Conservation (phyloP, 805 yeast species). For the Isabelozyma heimii region DNA sequence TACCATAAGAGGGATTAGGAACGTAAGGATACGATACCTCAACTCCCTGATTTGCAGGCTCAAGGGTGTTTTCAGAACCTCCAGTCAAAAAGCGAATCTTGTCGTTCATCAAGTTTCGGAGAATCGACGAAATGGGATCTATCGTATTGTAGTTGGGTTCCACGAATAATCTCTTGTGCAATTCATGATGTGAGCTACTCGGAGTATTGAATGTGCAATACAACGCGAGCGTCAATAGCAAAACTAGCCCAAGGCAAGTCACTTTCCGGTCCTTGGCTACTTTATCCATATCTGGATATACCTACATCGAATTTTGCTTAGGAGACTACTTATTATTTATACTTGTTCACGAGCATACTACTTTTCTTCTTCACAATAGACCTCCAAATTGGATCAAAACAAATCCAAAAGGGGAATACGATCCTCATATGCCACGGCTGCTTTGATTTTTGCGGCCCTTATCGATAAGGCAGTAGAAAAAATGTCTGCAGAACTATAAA, state of each 20-base stretch:
- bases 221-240: no score
- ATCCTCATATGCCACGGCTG: background rate
- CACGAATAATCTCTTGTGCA: background rate
- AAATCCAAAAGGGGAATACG: no score
- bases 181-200: background rate
- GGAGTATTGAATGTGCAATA: no score
- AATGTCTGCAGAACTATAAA: background rate
- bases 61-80: background rate
- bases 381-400: no score
- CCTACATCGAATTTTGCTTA: no score
- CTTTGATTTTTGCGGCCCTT: background rate
- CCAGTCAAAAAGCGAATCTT: background rate
- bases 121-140: background rate
- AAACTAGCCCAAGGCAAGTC: no score
- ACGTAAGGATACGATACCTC: conserved; percentile 4
- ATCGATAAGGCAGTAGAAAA: background rate
- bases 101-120: background rate
- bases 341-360: no score
- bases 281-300: no score
- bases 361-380: no score
- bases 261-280: no score
- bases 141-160: background rate
- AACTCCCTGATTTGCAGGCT: background rate
- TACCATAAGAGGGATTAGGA: conserved; percentile 1
- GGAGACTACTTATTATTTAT: no score